Evolutionary conservation across 805 yeast genomes (phyloP), one percentile per base, ranked within the genome.

Genomic region (Ascoidea tarda): DNA sequence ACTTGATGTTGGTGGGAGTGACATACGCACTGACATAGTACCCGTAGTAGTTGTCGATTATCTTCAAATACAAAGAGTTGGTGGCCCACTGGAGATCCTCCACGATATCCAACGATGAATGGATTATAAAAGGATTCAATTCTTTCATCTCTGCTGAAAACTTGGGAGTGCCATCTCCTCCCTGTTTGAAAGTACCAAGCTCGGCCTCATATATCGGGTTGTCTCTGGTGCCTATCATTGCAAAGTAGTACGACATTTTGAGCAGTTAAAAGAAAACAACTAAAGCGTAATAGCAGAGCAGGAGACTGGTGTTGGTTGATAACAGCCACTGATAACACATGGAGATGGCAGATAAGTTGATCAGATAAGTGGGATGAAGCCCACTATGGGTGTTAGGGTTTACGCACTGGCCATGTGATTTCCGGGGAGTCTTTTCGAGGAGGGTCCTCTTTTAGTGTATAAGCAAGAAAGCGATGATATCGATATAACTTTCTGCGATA

Each of bases 81-180:
- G 78, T 72, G 49, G 78, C 76, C 91, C 96, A 89, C 63, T 89
- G 97, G 2, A 80, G 67, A 60, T 90, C 96, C 57, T 93, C 96
- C 0, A 93, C 81, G n/a, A 93, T 74, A 65, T 93, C 99, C 45
- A 93, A 67, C 1, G 98, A 80, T 0, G 96, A 78, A 62, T 93
- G 95, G 44, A 90, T 76, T 33, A 93, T 81, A 61, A 89, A 91
- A 28, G 96, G 97, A 58, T 84, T 81, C 45, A 91, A 68, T 61
- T 91, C 96, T 59, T 76, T 76, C 64, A 87, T 77, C 50, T 82
- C 86, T 6, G 77, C 70, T 1, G 90, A 75, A 59, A 89, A 84
- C 62, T 72, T 72, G 6, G 83, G 71, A 46, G 67, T 68, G 0
- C 95, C 95, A 55, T 79, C 83, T 4, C 79, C 79, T 4, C 82